These are phyloP conservation scores for Prunus fruticosa DNA, from an alignment of 306 rosid genomes.

Conservation along the genomic window DNA sequence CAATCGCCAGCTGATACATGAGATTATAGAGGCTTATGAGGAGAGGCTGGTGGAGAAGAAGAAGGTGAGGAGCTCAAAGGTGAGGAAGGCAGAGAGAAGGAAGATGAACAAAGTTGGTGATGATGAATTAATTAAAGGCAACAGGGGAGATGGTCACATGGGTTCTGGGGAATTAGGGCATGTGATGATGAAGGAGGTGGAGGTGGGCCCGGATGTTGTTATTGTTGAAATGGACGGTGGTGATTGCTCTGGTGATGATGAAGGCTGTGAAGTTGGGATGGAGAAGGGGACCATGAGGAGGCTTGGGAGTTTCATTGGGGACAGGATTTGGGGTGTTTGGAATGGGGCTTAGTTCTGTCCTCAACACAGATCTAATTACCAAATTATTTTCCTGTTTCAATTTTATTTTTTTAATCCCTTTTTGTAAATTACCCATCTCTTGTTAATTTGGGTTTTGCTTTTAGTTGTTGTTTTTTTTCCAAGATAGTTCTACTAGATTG, in stretches of 20 bases:
- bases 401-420: background rate
- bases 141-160: background rate
- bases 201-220: background rate
- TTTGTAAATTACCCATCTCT: constrained; percentile 9
- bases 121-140: background rate
- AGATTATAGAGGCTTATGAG: constrained; percentile 41
- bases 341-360: constrained; percentile 11
- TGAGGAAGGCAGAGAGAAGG: constrained; percentile 21
- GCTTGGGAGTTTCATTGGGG: constrained; percentile 29
- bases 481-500: background rate
- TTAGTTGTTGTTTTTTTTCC: background rate
- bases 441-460: background rate
- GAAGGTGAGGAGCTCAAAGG: constrained; percentile 12
- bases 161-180: background rate
- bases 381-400: background rate
- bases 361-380: background rate
- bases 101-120: background rate
- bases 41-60: constrained; percentile 24
- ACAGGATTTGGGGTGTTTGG: constrained; percentile 33
- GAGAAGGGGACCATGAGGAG: constrained; percentile 27
- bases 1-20: constrained; percentile 33
- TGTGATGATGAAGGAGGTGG: background rate
- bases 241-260: background rate
- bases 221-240: background rate
- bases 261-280: constrained; percentile 12